Conservation (phyloP, 202 grass and related monocot species). For the Carex sylvatica region DNA sequence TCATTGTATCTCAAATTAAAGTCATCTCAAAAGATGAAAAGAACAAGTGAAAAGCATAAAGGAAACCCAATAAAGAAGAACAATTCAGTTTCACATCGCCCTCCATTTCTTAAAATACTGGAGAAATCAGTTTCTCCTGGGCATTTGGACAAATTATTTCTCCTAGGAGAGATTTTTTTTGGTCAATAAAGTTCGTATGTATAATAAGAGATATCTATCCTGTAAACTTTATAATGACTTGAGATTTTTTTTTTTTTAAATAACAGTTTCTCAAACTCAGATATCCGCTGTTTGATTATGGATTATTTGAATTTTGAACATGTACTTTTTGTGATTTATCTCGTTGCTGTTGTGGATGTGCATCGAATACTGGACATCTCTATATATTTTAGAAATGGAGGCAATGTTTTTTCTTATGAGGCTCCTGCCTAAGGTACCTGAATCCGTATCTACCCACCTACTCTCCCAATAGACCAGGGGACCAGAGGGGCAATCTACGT, state of each 20-base stretch:
- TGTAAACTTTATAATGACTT: too few relatives aligned
- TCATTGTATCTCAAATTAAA: constrained; percentile 1
- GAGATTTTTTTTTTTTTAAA: too few relatives aligned
- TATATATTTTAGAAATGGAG: not conserved
- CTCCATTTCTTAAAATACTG: not conserved
- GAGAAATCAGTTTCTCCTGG: not conserved
- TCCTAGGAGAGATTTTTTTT: not conserved
- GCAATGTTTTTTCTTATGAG: not conserved
- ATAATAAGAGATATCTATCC: too few relatives aligned
- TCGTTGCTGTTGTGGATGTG: not conserved
- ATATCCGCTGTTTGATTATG: too few relatives aligned
- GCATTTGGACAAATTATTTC: not conserved
- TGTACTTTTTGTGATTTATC: not conserved
- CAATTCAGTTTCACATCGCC: not conserved
- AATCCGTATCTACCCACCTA: too few relatives aligned
- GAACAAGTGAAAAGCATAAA: not conserved
- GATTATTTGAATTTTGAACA: not conserved
- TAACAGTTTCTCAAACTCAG: too few relatives aligned
- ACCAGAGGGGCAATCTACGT: too few relatives aligned
- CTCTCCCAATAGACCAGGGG: too few relatives aligned
- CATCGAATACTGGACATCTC: not conserved
- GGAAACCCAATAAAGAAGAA: not conserved
- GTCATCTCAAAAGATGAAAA: not conserved
- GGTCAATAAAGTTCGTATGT: too few relatives aligned
- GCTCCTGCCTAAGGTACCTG: too few relatives aligned